Conservation (phyloP, 169 alveolate species). For the Plasmodium inui region DNA sequence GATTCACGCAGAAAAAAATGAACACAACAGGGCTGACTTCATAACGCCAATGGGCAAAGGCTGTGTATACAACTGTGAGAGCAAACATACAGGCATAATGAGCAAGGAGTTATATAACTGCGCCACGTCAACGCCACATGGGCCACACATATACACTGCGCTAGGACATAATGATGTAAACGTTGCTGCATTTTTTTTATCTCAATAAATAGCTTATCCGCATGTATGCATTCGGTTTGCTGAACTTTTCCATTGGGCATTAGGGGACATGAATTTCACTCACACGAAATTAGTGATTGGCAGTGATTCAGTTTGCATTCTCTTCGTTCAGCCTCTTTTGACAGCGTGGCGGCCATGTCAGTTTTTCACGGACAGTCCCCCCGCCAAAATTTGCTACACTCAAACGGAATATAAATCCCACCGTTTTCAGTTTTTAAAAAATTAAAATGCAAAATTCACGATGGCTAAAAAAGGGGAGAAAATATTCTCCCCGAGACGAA, state of each 20-base stretch:
- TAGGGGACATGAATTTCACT: background rate
- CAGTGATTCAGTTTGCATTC: background rate
- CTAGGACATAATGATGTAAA: background rate
- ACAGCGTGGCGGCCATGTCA: background rate
- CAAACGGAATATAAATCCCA: background rate
- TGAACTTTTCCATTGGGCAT: background rate
- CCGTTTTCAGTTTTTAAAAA: background rate
- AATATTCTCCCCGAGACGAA: background rate
- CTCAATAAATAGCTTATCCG: background rate
- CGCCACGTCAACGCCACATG: background rate
- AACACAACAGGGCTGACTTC: background rate
- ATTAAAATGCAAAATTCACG: background rate
- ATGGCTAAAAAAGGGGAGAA: background rate
- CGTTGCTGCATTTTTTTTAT: background rate
- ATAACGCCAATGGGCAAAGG: background rate
- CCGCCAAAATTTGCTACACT: background rate
- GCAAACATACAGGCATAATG: background rate
- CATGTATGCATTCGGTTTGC: background rate
- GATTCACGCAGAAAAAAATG: background rate
- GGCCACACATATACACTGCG: background rate
- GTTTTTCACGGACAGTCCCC: background rate
- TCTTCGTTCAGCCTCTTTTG: background rate
- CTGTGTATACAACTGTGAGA: background rate
- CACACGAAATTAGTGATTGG: background rate
- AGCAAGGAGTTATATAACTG: background rate